These are phyloP conservation scores for Gardenia jasminoides DNA, from an alignment of 257 asterid species.

Conservation along the genomic window DNA sequence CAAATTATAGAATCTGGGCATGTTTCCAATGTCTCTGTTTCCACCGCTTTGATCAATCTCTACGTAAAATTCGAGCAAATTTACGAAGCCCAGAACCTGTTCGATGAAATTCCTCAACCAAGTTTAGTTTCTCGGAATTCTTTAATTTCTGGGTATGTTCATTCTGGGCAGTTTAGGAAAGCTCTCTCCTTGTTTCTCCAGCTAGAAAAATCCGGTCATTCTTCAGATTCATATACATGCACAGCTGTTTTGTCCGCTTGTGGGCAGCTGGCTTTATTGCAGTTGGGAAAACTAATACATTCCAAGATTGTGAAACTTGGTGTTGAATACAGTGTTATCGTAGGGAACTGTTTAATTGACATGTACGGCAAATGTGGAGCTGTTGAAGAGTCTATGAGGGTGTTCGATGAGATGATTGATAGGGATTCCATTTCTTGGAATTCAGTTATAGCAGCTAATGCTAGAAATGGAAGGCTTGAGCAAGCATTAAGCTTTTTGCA, in stretches of 20 bases:
- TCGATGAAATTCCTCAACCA: constrained; percentile 66
- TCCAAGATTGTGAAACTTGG: constrained; percentile 77
- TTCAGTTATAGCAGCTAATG: constrained; percentile 71
- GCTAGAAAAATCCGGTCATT: constrained; percentile 50
- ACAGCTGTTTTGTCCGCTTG: constrained; percentile 74
- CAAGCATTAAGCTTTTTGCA: constrained; percentile 40
- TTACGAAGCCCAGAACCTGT: constrained; percentile 46
- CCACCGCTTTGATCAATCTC: constrained; percentile 48
- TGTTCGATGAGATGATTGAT: constrained; percentile 40
- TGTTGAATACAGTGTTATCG: constrained; percentile 35
- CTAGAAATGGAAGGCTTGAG: constrained; percentile 61
- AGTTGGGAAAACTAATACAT: constrained; percentile 57
- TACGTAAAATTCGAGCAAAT: constrained; percentile 43
- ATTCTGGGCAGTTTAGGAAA: constrained; percentile 52
- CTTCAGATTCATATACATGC: constrained; percentile 65
- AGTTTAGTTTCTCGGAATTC: constrained; percentile 83
- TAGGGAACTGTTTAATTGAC: constrained; percentile 54
- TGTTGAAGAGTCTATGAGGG: constrained; percentile 39
- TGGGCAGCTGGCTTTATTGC: constrained; percentile 49
- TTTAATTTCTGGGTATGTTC: constrained; percentile 71
- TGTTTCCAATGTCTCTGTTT: constrained; percentile 37
- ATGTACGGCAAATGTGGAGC: constrained; percentile 84
- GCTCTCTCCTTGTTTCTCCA: constrained; percentile 50
- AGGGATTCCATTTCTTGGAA: constrained; percentile 75
- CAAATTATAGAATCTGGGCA: constrained; percentile 51